Evolutionary conservation across 140 eudicot species (phyloP).

Genomic region (Ambrosia hybrid): DNA sequence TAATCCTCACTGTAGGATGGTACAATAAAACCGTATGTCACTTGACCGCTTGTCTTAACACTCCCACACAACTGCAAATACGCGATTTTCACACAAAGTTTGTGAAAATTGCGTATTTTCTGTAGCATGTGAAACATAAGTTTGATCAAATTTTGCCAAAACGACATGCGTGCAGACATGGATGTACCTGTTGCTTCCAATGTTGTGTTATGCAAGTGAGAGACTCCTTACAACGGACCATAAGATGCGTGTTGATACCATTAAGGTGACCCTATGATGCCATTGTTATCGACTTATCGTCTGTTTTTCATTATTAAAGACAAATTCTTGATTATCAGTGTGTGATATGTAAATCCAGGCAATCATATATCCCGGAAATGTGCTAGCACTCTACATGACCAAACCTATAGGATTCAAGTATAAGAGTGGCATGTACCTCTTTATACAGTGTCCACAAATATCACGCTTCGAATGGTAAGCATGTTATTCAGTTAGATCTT

Average conservation of each 20-base stretch:
- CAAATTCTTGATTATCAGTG: constrained; percentile 1
- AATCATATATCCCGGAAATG: constrained; percentile 78
- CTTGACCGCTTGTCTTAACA: constrained; percentile 6
- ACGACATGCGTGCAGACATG: constrained; percentile 63
- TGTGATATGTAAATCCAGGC: constrained; percentile 52
- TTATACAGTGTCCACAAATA: constrained; percentile 88
- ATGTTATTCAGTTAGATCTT: not conserved
- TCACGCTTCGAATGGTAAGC: constrained; percentile 79
- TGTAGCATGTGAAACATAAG: constrained; percentile 5
- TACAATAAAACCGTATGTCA: constrained; percentile 69
- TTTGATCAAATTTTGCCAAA: constrained; percentile 15
- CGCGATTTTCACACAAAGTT: not conserved
- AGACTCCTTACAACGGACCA: constrained; percentile 67
- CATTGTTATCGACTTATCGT: not conserved
- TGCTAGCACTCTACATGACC: constrained; percentile 85
- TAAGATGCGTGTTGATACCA: constrained; percentile 46
- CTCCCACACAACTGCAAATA: not conserved
- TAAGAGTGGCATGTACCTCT: constrained; percentile 98
- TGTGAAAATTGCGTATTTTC: constrained; percentile 4
- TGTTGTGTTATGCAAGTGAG: constrained; percentile 60
- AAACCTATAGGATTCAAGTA: constrained; percentile 80
- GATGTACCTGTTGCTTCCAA: constrained; percentile 76
- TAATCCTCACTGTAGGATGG: constrained; percentile 65
- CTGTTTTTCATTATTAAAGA: not conserved
- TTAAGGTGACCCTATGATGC: constrained; percentile 51